Percentiles rank a stretch among this genome's conserved stretches.
These are phyloP conservation scores for Termitomyces sp. DNA, from an alignment of 768 basidiomycete genomes.

Conservation along the genomic window DNA sequence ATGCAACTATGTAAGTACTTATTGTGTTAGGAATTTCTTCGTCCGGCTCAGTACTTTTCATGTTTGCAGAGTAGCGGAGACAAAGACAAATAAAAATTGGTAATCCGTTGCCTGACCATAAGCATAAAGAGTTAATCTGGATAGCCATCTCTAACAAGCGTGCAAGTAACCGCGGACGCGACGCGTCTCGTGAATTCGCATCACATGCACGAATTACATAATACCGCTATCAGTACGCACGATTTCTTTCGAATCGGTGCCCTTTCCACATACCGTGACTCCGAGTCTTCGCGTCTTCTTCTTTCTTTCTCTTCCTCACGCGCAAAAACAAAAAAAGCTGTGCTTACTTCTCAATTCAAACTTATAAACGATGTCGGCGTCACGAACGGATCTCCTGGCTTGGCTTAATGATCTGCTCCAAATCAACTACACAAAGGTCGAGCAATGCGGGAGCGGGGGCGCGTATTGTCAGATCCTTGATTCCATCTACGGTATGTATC, in stretches of 20 bases:
- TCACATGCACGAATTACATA: not conserved
- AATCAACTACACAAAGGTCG: slow-evolving; percentile 87
- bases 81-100: too few relatives aligned
- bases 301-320: not conserved
- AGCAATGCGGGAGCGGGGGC: slow-evolving; percentile 86
- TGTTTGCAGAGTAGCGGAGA: too few relatives aligned
- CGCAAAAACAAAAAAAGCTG: not conserved
- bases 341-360: too few relatives aligned
- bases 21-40: too few relatives aligned
- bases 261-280: not conserved
- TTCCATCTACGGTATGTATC: slow-evolving; percentile 77
- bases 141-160: too few relatives aligned
- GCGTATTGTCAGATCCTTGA: slow-evolving; percentile 96
- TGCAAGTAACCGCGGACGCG: not conserved
- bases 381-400: slow-evolving; percentile 79
- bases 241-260: not conserved
- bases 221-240: not conserved
- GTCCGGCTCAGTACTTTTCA: too few relatives aligned
- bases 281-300: too few relatives aligned
- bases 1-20: too few relatives aligned
- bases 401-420: slow-evolving; percentile 96
- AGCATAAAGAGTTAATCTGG: too few relatives aligned
- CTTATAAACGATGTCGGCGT: slow-evolving; percentile 47
- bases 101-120: too few relatives aligned
- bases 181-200: not conserved